Evolutionary conservation across 2,329 filamentous ascomycete genomes (phyloP), one percentile per base, ranked within the genome.

Genomic region (Arthroderma uncinatum): DNA sequence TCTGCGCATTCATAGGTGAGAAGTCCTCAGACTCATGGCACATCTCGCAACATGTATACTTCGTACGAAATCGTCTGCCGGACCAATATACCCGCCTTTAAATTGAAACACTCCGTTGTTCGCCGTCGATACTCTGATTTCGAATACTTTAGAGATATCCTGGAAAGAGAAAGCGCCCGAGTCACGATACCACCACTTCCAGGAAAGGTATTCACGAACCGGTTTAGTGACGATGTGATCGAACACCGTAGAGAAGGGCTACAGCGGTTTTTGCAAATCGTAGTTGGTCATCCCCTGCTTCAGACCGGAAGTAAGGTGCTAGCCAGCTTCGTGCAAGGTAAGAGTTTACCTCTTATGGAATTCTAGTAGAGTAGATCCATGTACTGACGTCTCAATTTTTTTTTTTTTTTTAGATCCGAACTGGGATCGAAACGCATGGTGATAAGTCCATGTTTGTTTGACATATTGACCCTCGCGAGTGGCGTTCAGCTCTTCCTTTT

Each of bases 61-160:
- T 93, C 94, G 75, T 98, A 97, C 79, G 91, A 97, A 74, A 96
- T 98, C 69, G 82, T 95, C 66, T 95, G 93, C 78, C 86, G 88
- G 67, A 98, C 93, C 75, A 98, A 98, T 77, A 98, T 98, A 70
- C 93, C 93, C 58, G 91, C 93, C 66, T 98, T 98, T 82, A 97
- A 97, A 78, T 84, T 96, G 66, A 89, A 91, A 64, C 82, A 87
- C 70, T 90, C 85, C 62, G 83, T 84, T 64, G 93, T 98, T 61
- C 89, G 91, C 64, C 85, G 93, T 61, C 89, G 93, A 55, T 98
- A 98, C 78, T 93, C 87, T 58, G 93, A 98, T 74, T 98, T 98
- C 72, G 93, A 98, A 76, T 92, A 95, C 76, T 98, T 98, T 74
- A 88, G 93, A 70, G 93, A 98, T 73, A 95, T 97, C 62, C 82